Evolutionary conservation across 2,329 filamentous ascomycete genomes (phyloP), one percentile per base, ranked within the genome.

Genomic region (Knoxdaviesia proteae): DNA sequence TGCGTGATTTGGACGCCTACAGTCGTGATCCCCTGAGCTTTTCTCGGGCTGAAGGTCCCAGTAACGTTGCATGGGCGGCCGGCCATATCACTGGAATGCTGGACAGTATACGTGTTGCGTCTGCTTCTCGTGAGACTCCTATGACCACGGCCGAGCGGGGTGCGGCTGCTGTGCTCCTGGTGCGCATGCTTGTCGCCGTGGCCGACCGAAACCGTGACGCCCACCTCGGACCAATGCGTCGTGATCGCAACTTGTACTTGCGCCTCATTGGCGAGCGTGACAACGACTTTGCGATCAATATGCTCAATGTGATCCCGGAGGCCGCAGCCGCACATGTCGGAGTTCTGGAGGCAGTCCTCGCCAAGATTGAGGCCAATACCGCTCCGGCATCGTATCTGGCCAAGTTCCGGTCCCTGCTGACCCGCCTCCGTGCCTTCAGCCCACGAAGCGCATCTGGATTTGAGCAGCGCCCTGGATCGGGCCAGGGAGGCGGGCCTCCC

Each of bases 41-140:
- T n/a, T 6, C n/a, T 3, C 32, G 32, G 32, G 11, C 29, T 31
- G 40, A 54, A 67, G 49, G 53, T 54, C 0, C 53, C 57, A 1
- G 51, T 54, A 51, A 67, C 45, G 64, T 67, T 1, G 42, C 54
- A 6, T 73, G 69, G 69, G 69, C 67, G 3, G 61, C 65, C 1
- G 53, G 50, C 5, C 68, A 71, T 44, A 58, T 73, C 32, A 49
- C 55, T 6, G 57, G 59, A 20, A 62, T 62, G 31, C 55, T 64
- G 8, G 48, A 51, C 33, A 61, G 64, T 45, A 63, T 74, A 45
- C 56, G 58, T 38, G 54, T 59, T 34, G 53, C 60, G 10, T 57
- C 70, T 8, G 58, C 59, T 44, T 52, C 54, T 32, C 56, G 60
- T 4, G 54, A 59, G 39, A 51, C 48, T 6, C 61, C 62, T 1